Conservation (phyloP, 495 filamentous ascomycete species). For the Barbatosphaeria neglecta region DNA sequence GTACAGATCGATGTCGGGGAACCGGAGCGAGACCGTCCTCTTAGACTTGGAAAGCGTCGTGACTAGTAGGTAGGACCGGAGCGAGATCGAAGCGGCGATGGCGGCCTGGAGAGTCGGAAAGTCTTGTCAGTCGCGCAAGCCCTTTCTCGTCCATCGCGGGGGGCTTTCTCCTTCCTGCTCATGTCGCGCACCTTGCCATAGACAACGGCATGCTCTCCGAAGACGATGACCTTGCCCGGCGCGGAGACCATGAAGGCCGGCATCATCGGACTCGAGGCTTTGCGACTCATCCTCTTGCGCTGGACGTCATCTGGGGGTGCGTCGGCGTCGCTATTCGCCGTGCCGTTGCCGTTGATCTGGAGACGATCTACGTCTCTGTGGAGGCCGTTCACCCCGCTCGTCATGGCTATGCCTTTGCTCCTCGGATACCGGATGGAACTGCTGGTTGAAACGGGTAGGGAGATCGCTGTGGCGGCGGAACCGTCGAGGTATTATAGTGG, state of each 20-base stretch:
- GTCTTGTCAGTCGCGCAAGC: not conserved
- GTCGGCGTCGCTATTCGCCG: slow-evolving; percentile 10
- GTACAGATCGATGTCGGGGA: slow-evolving; percentile 73
- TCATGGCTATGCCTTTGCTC: slow-evolving; percentile 1
- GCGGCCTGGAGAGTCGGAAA: slow-evolving; percentile 46
- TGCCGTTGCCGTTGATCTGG: slow-evolving; percentile 14
- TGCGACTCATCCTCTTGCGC: slow-evolving; percentile 28
- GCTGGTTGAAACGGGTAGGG: not conserved
- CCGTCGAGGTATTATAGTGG: not conserved
- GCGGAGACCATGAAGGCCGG: slow-evolving; percentile 96
- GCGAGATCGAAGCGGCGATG: slow-evolving; percentile 84
- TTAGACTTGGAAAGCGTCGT: slow-evolving; percentile 79
- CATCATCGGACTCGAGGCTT: slow-evolving; percentile 49
- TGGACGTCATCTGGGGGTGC: slow-evolving; percentile 8
- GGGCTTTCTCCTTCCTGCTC: not conserved
- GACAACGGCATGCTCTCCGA: slow-evolving; percentile 92
- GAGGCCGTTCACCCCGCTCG: slow-evolving; percentile 22
- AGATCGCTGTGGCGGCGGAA: too few species aligned
- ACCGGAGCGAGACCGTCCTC: slow-evolving; percentile 71
- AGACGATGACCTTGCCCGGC: slow-evolving; percentile 94
- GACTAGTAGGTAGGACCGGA: slow-evolving; percentile 91
- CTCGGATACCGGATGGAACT: too few species aligned
- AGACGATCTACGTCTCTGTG: slow-evolving; percentile 11
- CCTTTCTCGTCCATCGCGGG: not conserved
- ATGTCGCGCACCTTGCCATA: slow-evolving; percentile 62